Percentiles rank a stretch among this genome's conserved stretches.
Evolutionary conservation across 371 early-diverging fungal species (phyloP).

Genomic region (Spraguea lophii): DNA sequence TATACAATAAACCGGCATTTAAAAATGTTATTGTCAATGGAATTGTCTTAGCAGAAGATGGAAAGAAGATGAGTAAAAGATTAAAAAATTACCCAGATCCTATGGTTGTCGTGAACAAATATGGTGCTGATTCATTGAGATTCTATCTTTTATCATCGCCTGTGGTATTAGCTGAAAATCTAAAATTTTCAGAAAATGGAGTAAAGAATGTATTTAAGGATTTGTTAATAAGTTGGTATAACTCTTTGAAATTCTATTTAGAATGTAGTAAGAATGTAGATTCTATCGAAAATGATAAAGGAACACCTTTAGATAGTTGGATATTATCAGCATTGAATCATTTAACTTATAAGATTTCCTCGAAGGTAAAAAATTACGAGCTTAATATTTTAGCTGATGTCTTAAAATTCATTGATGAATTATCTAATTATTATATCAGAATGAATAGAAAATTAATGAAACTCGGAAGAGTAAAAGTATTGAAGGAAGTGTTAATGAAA

Average conservation of each 20-base stretch:
- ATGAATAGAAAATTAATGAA: slow-evolving; percentile 90
- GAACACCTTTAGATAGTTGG: slow-evolving; percentile 37
- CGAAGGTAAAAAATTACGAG: slow-evolving; percentile 51
- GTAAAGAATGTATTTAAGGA: slow-evolving; percentile 80
- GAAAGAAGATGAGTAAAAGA: slow-evolving; percentile 99
- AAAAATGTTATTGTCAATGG: slow-evolving; percentile 97
- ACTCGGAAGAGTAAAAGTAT: slow-evolving; percentile 66
- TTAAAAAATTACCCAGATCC: slow-evolving; percentile 99
- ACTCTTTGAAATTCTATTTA: slow-evolving; percentile 82
- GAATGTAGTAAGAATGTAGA: slow-evolving; percentile 49
- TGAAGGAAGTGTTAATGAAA: slow-evolving; percentile 73
- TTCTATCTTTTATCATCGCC: slow-evolving; percentile 94
- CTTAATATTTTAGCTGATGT: slow-evolving; percentile 76
- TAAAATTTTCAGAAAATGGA: slow-evolving; percentile 88
- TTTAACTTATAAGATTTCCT: slow-evolving; percentile 20
- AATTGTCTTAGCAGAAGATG: slow-evolving; percentile 86
- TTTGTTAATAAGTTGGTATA: slow-evolving; percentile 95
- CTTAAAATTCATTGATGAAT: slow-evolving; percentile 67
- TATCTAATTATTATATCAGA: slow-evolving; percentile 98
- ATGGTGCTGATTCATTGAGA: slow-evolving; percentile 85
- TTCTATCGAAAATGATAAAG: slow-evolving; percentile 3
- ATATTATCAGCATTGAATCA: slow-evolving; percentile 25
- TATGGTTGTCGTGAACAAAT: slow-evolving; percentile 57
- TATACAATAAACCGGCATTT: slow-evolving; percentile 88
- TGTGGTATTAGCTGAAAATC: slow-evolving; percentile 85